These are phyloP conservation scores for Penicillium aurantiogriseum DNA, from an alignment of 2,329 filamentous ascomycete genomes.

Conservation along the genomic window DNA sequence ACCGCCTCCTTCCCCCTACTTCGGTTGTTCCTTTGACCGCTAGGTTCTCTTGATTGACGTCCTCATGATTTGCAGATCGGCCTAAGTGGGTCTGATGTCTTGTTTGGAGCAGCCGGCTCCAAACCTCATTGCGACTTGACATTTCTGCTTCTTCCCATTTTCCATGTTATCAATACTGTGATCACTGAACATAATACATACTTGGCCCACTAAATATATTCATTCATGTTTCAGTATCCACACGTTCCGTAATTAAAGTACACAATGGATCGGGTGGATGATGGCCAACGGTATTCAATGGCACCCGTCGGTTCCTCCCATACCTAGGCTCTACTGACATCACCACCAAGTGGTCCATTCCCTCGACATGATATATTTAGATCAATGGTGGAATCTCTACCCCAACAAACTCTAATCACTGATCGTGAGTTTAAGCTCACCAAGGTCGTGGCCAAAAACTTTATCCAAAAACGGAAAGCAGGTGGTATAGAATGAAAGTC, in stretches of 20 bases:
- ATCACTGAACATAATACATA: conserved; percentile 18
- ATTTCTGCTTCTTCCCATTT: background rate
- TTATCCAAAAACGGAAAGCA: background rate
- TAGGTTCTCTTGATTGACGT: background rate
- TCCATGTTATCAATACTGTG: conserved; percentile 12
- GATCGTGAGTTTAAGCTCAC: background rate
- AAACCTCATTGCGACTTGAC: conserved; percentile 1
- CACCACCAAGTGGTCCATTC: background rate
- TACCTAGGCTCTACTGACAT: background rate
- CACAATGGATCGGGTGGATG: background rate
- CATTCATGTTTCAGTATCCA: background rate
- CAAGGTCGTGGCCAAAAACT: background rate
- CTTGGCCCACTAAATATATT: background rate
- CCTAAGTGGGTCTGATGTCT: background rate
- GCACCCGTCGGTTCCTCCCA: background rate
- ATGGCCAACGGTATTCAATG: background rate
- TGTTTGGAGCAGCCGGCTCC: background rate
- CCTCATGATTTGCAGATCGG: background rate
- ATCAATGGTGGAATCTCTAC: background rate
- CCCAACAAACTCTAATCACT: background rate
- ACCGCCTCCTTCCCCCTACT: background rate
- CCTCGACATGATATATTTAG: background rate
- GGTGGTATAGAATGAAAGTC: background rate
- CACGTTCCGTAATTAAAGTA: background rate
- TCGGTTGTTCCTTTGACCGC: background rate